A percentile compares a stretch with the other conserved stretches of the same genome.
Conservation (phyloP, 2,329 filamentous ascomycete species). For the Dactylellina sp. region DNA sequence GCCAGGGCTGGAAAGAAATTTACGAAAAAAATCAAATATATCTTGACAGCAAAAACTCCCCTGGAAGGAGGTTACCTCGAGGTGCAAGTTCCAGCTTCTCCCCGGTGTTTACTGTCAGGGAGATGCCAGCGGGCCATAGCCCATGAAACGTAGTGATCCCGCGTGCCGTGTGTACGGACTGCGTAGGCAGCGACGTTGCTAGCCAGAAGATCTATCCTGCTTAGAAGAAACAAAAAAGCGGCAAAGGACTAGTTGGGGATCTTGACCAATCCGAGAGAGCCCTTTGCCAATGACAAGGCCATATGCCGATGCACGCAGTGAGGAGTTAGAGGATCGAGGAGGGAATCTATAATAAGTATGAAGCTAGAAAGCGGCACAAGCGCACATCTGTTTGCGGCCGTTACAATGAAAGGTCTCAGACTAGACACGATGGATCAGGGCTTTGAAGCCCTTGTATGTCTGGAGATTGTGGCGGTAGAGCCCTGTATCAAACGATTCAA, state of each 20-base stretch:
- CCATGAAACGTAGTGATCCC: slow-evolving; percentile 50
- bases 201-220: slow-evolving; percentile 36
- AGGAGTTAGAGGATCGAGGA: too few relatives aligned
- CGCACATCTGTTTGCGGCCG: slow-evolving; percentile 33
- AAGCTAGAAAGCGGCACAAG: slow-evolving; percentile 16
- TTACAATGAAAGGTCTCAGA: slow-evolving; percentile 32
- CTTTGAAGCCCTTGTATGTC: slow-evolving; percentile 32
- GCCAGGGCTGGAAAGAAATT: slow-evolving; percentile 1
- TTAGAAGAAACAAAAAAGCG: slow-evolving; percentile 49
- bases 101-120: slow-evolving; percentile 19
- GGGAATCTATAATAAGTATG: slow-evolving; percentile 15
- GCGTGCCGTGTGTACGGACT: slow-evolving; percentile 37
- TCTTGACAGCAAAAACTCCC: background rate
- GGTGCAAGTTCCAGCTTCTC: slow-evolving; percentile 11
- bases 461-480: slow-evolving; percentile 3
- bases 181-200: slow-evolving; percentile 42
- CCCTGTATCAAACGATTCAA: background rate
- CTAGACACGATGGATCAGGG: slow-evolving; percentile 30
- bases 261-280: slow-evolving; percentile 29
- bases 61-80: slow-evolving; percentile 2
- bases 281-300: slow-evolving; percentile 19
- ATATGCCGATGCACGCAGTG: slow-evolving; percentile 15
- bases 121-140: slow-evolving; percentile 10
- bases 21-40: slow-evolving; percentile 5
- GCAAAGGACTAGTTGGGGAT: slow-evolving; percentile 24